Base-by-base conservation (phyloP, 176 grass and related monocot genomes). In the Rhynchospora tenuis region DNA sequence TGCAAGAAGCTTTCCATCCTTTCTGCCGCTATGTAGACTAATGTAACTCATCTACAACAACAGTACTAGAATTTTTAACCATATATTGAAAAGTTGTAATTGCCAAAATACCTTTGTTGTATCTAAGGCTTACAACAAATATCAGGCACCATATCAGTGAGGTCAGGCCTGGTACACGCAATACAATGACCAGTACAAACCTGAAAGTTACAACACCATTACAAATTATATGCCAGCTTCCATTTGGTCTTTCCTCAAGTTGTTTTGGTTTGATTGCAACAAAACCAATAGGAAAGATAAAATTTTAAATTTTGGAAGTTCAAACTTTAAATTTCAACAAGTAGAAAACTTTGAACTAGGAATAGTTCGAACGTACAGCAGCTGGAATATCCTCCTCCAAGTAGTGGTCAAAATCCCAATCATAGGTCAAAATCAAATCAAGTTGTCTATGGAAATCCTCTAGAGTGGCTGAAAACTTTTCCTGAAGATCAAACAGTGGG, bases 371-470 rank as follows among this genome's bases (percentile, higher is more conserved):
- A 94, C 92, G 57, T 67, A 98, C 95, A 87, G 90, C 92, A 65
- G 95, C 90, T 62, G 90, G 95, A 84, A 94, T 88, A 87, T 98
- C 95, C 80, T 94, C 92, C 86, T 94, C 95, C 84, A 94, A 85
- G 85, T 98, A 94, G 87, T 98, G 85, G 29, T 98, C 95, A 70
- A 94, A 98, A 54, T 98, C 95, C 92, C 95, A 98, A 91, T 98
- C 89, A 76, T 98, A 94, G 42, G 89, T 88, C 47, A 88, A 79
- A 88, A 94, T 93, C 28, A 94, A 73, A 78, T 98, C 92, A 70
- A 98, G 81, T 78, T 98, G 95, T 64, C 85, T 92, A 77, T 98
- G 92, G 28, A 98, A 91, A 78, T 98, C 95, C 85, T 98, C 92
- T 88, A 98, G 84, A 19, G 90, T 93, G 58, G 89, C 75, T 2